Evolutionary conservation across 2,329 filamentous ascomycete genomes (phyloP), one percentile per base, ranked within the genome.

Genomic region (Epichloe glyceriae): DNA sequence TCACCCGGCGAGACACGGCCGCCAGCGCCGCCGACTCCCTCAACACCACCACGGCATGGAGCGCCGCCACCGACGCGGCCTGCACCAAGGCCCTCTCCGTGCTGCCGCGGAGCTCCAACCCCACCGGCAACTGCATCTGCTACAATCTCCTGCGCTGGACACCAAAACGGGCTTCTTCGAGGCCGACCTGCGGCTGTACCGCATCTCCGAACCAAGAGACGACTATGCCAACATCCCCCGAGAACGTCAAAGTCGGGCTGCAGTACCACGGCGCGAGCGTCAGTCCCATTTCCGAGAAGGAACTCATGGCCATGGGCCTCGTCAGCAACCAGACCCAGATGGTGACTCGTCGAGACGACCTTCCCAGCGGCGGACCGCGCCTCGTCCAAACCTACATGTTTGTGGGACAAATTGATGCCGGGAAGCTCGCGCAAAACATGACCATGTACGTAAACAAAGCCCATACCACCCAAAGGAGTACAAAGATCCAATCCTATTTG

Each of bases 121-220:
- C 85, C 5, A 84, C 85, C 10, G 88, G 88, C 47, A 78, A 88
- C 46, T 84, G 83, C 52, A 79, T 87, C 46, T 94, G 88, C 75
- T 93, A 91, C 70, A 94, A 93, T 63, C 67, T 94, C 22, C 83
- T 0, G 79, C 78, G 39, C 74, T 88, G 52, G 77, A 91, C 67
- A 79, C 78, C 58, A 66, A 66, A 4, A 82, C 78, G 0, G 86
- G 86, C 33, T 70, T 80, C 15, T 93, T 93, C 63, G 78, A 86
- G 65, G 86, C 86, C 33, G 87, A 93, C 62, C 66, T 93, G 47
- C 76, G 86, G 50, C 70, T 93, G 53, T 93, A 82, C 68, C 81
- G 83, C 64, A 68, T 90, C 45, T 81, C 80, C 5, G 66, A 75
- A 0, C 74, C 85, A 0, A 73, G 68, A 4, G 79, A 71, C 34